phyloP scores from a whole-genome alignment of 495 filamentous ascomycete species.

The Physcia stellaris region DNA sequence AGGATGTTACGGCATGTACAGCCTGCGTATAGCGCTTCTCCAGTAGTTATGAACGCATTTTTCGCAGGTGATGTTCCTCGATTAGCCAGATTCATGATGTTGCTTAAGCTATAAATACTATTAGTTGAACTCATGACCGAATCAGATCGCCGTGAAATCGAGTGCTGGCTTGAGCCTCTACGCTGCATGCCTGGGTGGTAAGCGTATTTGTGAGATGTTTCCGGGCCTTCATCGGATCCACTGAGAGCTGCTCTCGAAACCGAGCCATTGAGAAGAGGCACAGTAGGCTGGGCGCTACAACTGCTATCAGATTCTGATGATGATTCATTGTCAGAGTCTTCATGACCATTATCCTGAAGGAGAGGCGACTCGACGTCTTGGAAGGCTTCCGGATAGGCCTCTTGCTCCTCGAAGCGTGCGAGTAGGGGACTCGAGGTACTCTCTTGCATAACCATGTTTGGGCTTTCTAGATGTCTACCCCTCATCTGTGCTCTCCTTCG shows the following conservation, averaged over 20 bases:
- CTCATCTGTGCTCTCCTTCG: too few relatives aligned
- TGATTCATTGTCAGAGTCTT: too few relatives aligned
- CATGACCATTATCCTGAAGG: too few relatives aligned
- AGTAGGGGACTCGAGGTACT: background rate
- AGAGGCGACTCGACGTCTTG: too few relatives aligned
- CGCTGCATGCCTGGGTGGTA: background rate
- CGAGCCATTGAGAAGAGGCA: too few relatives aligned
- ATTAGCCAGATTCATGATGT: slow-evolving; percentile 15
- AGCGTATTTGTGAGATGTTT: background rate
- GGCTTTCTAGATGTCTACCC: background rate
- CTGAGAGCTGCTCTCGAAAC: background rate
- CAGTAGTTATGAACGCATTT: slow-evolving; percentile 17
- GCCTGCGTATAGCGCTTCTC: slow-evolving; percentile 15
- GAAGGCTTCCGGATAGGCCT: too few relatives aligned
- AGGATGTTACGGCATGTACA: slow-evolving; percentile 11
- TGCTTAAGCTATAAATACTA: slow-evolving; percentile 9
- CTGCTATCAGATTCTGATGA: too few relatives aligned
- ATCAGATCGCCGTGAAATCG: slow-evolving; percentile 11
- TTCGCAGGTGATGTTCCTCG: slow-evolving; percentile 11
- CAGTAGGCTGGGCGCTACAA: too few relatives aligned
- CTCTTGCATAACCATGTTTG: background rate
- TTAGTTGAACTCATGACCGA: slow-evolving; percentile 11
- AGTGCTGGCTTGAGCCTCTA: too few relatives aligned
- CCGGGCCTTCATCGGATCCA: background rate
- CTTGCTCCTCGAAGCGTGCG: slow-evolving; percentile 1